Percentiles rank a stretch among this genome's conserved stretches.
Conservation (phyloP, 495 filamentous ascomycete genomes). For the Penicillium cataractarum region DNA sequence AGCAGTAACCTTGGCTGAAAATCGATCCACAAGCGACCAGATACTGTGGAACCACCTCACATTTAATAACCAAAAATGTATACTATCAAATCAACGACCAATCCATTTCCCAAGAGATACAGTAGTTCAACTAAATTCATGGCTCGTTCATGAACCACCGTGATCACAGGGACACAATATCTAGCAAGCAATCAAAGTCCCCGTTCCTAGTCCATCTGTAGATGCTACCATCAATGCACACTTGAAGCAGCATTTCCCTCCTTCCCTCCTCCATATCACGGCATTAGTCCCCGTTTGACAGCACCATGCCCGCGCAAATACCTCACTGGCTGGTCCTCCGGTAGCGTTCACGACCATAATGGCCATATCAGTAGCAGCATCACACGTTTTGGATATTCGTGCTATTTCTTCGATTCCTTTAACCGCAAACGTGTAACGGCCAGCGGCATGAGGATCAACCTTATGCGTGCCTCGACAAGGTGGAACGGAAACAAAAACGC, state of each 20-base stretch:
- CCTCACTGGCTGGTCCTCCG: constrained; percentile 4
- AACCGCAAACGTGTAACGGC: neutral
- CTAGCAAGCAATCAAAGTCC: neutral
- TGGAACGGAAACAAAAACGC: neutral
- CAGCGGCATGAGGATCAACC: neutral
- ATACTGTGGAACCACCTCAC: neutral
- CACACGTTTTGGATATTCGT: neutral
- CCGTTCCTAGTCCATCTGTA: neutral
- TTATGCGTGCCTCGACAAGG: neutral
- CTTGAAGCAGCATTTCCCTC: constrained; percentile 7
- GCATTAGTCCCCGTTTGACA: constrained; percentile 8
- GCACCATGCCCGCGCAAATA: constrained; percentile 11
- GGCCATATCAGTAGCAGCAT: neutral
- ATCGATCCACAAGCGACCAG: neutral
- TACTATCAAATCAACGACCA: too few species aligned
- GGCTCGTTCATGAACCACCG: too few species aligned
- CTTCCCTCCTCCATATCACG: constrained; percentile 3
- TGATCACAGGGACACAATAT: neutral
- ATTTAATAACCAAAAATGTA: neutral
- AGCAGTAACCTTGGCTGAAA: constrained; percentile 23
- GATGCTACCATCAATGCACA: constrained; percentile 6
- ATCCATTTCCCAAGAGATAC: too few species aligned
- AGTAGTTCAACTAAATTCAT: too few species aligned
- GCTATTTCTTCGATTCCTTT: neutral
- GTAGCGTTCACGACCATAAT: constrained; percentile 10